These are phyloP conservation scores for Quercus tomentella DNA, from an alignment of 331 rosid genomes.

Conservation along the genomic window DNA sequence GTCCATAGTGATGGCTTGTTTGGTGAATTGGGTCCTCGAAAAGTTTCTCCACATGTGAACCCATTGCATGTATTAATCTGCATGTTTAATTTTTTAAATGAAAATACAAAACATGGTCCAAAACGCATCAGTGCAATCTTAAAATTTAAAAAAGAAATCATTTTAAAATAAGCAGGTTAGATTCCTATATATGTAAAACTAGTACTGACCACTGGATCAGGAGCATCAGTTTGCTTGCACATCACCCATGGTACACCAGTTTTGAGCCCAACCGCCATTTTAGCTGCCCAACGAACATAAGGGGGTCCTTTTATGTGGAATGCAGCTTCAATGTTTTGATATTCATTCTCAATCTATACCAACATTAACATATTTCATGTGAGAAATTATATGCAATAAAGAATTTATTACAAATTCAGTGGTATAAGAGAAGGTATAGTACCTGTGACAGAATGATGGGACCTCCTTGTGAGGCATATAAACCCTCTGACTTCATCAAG, in stretches of 20 bases:
- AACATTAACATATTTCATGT: neutral
- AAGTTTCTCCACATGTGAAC: conserved; percentile 67
- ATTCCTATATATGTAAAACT: no score
- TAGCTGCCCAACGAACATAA: conserved; percentile 63
- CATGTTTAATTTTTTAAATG: neutral
- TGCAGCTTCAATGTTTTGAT: conserved; percentile 49
- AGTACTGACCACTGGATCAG: conserved; percentile 48
- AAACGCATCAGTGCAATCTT: neutral
- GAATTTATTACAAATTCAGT: neutral
- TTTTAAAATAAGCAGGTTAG: no score
- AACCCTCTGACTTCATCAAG: conserved; percentile 62
- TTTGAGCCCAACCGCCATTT: conserved; percentile 57
- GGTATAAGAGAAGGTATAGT: neutral
- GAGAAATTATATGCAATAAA: neutral
- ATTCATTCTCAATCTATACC: conserved; percentile 65
- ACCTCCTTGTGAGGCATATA: conserved; percentile 83
- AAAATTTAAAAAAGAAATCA: neutral
- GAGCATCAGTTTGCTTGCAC: conserved; percentile 77
- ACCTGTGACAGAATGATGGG: conserved; percentile 76
- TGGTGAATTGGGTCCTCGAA: conserved; percentile 57
- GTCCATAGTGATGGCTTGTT: conserved; percentile 73
- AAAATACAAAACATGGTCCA: neutral
- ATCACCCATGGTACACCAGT: conserved; percentile 68
- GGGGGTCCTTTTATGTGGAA: conserved; percentile 30
- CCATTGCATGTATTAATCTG: conserved; percentile 82